Evolutionary conservation across 2,329 filamentous ascomycete species (phyloP), one percentile per base, ranked within the genome.

Genomic region (Verticillium nonalfalfae): DNA sequence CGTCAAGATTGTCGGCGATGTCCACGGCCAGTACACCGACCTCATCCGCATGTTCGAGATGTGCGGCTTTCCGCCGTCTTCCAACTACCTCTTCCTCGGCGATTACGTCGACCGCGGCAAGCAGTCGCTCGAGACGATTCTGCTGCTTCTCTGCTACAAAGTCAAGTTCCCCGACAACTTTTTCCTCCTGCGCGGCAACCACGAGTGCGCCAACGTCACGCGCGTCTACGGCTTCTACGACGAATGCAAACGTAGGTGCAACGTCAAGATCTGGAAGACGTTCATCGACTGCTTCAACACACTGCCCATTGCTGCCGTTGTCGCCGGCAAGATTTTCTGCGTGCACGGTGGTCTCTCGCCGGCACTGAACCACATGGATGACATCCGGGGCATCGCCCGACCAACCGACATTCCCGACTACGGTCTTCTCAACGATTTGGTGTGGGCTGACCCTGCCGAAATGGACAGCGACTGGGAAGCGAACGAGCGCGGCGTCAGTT

Each of bases 401-500:
- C 95, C 95, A 11, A 99, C 95, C 1, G 95, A 99, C 72, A 95
- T 99, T 21, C 95, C 95, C 7, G 95, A 99, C 72, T 98, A 97
- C 73, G 95, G 95, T 13, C 78, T 99, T 60, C 81, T 99, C 61
- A 98, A 98, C 73, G 95, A 99, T 72, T 81, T 99, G 34, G 81
- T 99, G 18, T 99, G 95, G 95, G 96, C 93, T 65, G 95, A 99
- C 73, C 95, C 95, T 0, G 95, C 94, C 60, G 95, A 99, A 66
- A 97, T 98, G 91, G 93, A 97, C 65, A 89, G 90, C 68, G 95
- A 98, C 69, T 99, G 95, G 95, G 94, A 98, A 73, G 91, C 93
- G 18, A 99, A 98, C 66, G 95, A 99, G 74, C 82, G 95, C 72
- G 95, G 95, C 59, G 95, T 99, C 57, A 97, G 93, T 73, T 99